These are phyloP conservation scores for Passiflora organensis DNA, from an alignment of 345 rosid genomes.

Conservation along the genomic window DNA sequence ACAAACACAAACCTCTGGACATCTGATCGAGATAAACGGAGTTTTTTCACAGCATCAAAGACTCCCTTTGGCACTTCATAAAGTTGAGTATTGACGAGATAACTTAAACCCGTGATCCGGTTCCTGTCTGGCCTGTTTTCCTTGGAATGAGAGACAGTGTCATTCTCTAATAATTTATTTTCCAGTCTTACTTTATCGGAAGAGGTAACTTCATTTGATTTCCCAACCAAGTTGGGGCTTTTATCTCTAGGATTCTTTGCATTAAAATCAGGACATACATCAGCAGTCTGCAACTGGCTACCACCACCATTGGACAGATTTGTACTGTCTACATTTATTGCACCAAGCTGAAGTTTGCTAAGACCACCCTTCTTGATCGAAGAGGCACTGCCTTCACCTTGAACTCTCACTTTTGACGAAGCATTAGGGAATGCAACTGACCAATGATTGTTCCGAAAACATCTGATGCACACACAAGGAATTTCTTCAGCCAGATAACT, in stretches of 20 bases:
- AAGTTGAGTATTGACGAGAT: slow-evolving; percentile 13
- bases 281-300: slow-evolving; percentile 10
- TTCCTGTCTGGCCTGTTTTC: slow-evolving; percentile 25
- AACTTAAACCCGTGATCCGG: slow-evolving; percentile 11
- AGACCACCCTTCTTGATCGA: slow-evolving; percentile 11
- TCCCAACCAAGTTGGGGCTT: slow-evolving; percentile 6
- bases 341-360: slow-evolving; percentile 13
- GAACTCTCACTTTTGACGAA: slow-evolving; percentile 19
- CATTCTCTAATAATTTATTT: slow-evolving; percentile 11
- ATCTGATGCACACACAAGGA: too few species aligned
- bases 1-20: slow-evolving; percentile 72
- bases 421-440: too few species aligned
- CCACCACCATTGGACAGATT: slow-evolving; percentile 5
- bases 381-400: slow-evolving; percentile 17
- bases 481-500: too few species aligned
- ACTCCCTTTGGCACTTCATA: slow-evolving; percentile 42
- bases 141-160: slow-evolving; percentile 38
- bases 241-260: slow-evolving; percentile 15
- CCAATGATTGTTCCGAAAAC: too few species aligned
- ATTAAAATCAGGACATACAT: slow-evolving; percentile 5
- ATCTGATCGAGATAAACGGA: slow-evolving; percentile 63
- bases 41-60: slow-evolving; percentile 53
- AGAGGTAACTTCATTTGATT: slow-evolving; percentile 19
- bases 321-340: slow-evolving; percentile 21
- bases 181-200: slow-evolving; percentile 13